Base-by-base conservation (phyloP, 768 basidiomycete species). In the Boletus rex-veris region DNA sequence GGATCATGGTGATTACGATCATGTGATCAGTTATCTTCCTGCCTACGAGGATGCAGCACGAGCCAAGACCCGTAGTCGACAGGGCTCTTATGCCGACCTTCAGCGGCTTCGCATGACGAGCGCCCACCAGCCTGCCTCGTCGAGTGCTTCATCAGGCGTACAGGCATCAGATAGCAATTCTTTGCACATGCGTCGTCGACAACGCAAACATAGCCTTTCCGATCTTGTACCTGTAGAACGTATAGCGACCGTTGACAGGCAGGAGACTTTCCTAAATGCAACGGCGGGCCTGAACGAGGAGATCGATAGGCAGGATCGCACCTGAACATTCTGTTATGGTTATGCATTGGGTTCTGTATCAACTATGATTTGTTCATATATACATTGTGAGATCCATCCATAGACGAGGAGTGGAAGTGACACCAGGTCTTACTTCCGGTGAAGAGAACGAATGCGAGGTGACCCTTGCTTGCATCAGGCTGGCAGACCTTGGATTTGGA, bases 1-100 rank as follows among this genome's bases (percentile, higher is more conserved):
- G 64, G 91, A 92, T 47, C 80, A 82, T 45, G 92, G 91, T 38
- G 93, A 96, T 71, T 95, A 95, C 68, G 93, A 96, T 67, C 83
- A 95, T 70, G 88, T 94, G 44, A 79, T 92, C 45, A 81, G 84
- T 10, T 76, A 85, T 57, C 71, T 92, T 50, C 78, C 78, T 18
- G 61, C 71, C 10, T 75, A 80, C 49, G 82, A 82, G 50, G 80
- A 80, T 48, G 64, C 64, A 52, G 58, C 59, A 56, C 61, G 66
- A 57, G 69, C 66, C 59, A 82, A 80, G 62, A 69, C 75, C 26
- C 80, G 80, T 46, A 88, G 83, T 68, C 81, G 83, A 18, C 82
- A 82, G 54, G 83, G 80, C 44, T 90, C 88, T 19, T 92, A 88
- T 61, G 90, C 90, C n/a, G 86, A 92, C 71, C 69, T 92, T 47